These are phyloP conservation scores for Triticum dicoccoides DNA, from an alignment of 176 grass and related monocot species.

Conservation along the genomic window DNA sequence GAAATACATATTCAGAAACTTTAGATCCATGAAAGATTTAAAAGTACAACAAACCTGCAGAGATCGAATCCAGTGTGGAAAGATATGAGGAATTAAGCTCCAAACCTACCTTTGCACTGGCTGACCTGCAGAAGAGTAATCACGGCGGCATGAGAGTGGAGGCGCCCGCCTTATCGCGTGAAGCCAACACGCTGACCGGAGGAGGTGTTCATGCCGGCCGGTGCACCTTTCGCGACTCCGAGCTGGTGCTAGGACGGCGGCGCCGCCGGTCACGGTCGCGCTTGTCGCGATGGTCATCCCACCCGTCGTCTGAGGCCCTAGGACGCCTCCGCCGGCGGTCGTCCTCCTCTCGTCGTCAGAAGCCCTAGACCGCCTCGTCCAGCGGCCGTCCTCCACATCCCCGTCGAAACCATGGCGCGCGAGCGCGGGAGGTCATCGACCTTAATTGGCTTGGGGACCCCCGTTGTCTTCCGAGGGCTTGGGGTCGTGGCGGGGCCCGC, in stretches of 20 bases:
- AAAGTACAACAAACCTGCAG: no score
- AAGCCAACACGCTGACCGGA: no score
- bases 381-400: constrained; percentile 3
- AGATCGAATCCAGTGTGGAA: no score
- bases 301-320: constrained; percentile 19
- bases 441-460: not conserved
- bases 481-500: not conserved
- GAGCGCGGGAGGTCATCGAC: not conserved
- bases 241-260: not conserved
- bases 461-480: not conserved
- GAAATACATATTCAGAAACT: no score
- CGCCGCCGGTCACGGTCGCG: not conserved
- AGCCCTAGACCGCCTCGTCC: constrained; percentile 21
- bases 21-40: no score
- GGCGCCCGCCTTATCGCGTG: no score
- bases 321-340: not conserved
- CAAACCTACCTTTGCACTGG: no score
- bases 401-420: constrained; percentile 14
- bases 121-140: no score
- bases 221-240: not conserved
- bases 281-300: not conserved
- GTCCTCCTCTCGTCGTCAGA: constrained; percentile 31
- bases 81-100: no score
- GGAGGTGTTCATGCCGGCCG: no score
- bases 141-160: no score